Evolutionary conservation across 345 rosid genomes (phyloP).

Genomic region (Eutrema heterophyllum): DNA sequence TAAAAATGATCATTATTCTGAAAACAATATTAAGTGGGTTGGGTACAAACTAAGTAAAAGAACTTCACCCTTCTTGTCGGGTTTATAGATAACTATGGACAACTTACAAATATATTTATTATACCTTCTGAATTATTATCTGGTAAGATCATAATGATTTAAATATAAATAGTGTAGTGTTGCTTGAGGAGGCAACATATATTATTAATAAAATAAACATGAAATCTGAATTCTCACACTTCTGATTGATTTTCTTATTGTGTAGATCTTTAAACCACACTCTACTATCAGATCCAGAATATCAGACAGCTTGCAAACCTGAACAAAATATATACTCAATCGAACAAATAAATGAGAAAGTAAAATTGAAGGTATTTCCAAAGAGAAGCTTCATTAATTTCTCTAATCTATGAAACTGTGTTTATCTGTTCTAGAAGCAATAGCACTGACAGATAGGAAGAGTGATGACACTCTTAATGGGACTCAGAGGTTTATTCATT

Average conservation of each 20-base stretch:
- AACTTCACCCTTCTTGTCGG: slow-evolving; percentile 18
- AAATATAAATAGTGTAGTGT: slow-evolving; percentile 5
- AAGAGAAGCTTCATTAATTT: slow-evolving; percentile 28
- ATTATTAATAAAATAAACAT: neutral
- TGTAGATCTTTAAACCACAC: slow-evolving; percentile 12
- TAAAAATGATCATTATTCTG: neutral
- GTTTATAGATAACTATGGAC: slow-evolving; percentile 20
- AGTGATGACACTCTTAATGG: slow-evolving; percentile 27
- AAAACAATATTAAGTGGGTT: slow-evolving; percentile 23
- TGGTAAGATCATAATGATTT: slow-evolving; percentile 12
- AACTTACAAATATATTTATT: slow-evolving; percentile 10
- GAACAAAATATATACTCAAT: neutral
- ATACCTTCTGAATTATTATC: slow-evolving; percentile 11
- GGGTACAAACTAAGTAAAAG: slow-evolving; percentile 19
- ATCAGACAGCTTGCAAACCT: slow-evolving; percentile 22
- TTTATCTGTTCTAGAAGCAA: slow-evolving; percentile 20
- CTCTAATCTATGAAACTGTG: slow-evolving; percentile 18
- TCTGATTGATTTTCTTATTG: neutral
- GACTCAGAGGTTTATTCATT: slow-evolving; percentile 19
- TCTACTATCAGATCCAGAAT: slow-evolving; percentile 12
- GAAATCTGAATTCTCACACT: slow-evolving; percentile 12
- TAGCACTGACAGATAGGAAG: slow-evolving; percentile 22
- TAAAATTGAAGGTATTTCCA: slow-evolving; percentile 7
- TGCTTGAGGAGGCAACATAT: slow-evolving; percentile 14
- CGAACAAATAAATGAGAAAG: slow-evolving; percentile 14